A percentile compares a stretch with the other conserved stretches of the same genome.
Evolutionary conservation across 768 basidiomycete species (phyloP).

Genomic region (Suillus discolor): DNA sequence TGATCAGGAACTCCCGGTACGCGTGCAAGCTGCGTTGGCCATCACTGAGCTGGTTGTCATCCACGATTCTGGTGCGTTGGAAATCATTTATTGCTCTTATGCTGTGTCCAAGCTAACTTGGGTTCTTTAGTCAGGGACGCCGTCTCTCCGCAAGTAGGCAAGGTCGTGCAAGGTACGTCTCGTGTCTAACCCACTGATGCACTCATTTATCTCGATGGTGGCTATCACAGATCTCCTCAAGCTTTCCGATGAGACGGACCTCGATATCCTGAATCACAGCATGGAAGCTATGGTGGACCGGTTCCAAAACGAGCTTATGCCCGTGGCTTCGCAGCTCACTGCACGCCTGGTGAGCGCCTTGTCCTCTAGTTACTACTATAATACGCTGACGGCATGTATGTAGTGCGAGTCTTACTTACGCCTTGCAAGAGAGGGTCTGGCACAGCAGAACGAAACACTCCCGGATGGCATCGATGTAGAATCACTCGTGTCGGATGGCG

Average conservation of each 20-base stretch:
- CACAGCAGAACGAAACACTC: conserved; percentile 51
- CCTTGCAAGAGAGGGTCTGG: conserved; percentile 67
- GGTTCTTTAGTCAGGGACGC: conserved; percentile 57
- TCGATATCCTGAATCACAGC: not conserved
- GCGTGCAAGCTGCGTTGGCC: conserved; percentile 80
- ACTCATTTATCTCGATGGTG: not conserved
- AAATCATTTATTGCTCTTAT: not conserved
- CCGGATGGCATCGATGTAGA: conserved; percentile 58
- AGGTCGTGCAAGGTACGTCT: conserved; percentile 69
- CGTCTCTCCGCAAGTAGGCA: conserved; percentile 32
- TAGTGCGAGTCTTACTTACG: conserved; percentile 67
- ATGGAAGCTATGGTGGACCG: conserved; percentile 1
- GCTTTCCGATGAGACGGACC: not conserved
- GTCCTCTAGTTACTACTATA: no score
- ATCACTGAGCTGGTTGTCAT: conserved; percentile 73
- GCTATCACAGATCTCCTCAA: not conserved
- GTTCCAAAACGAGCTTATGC: not conserved
- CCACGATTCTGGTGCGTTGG: conserved; percentile 59
- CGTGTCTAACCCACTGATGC: not conserved
- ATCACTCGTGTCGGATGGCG: conserved; percentile 51
- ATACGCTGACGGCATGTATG: not conserved
- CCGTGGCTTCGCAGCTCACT: not conserved
- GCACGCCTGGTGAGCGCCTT: not conserved
- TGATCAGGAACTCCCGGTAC: conserved; percentile 80
- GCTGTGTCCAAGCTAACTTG: not conserved